Evolutionary conservation across 305 asterid species (phyloP).

Genomic region (Fraxinus velutina): DNA sequence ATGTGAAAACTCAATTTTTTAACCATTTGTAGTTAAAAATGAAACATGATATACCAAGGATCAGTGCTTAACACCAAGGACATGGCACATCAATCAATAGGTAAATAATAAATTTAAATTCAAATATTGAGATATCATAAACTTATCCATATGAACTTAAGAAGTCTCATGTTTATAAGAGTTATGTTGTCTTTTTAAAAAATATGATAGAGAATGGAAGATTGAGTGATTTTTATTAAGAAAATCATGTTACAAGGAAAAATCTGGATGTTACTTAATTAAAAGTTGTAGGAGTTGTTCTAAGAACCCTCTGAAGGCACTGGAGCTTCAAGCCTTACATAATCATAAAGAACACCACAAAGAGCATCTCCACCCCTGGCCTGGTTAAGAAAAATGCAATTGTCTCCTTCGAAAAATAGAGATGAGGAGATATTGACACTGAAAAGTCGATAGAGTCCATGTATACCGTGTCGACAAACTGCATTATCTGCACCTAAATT

Average conservation of each 20-base stretch:
- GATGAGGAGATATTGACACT: conserved; percentile 32
- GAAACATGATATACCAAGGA: neutral
- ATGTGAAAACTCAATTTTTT: neutral
- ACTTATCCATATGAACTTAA: neutral
- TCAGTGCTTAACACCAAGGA: neutral
- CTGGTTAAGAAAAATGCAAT: conserved; percentile 37
- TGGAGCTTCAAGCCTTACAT: conserved; percentile 50
- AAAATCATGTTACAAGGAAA: neutral
- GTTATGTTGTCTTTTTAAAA: neutral
- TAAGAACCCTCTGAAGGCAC: conserved; percentile 10
- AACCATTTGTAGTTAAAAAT: neutral
- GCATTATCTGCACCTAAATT: conserved; percentile 43
- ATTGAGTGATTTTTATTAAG: neutral
- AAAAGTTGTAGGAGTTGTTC: neutral
- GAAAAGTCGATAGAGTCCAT: conserved; percentile 47
- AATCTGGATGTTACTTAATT: neutral
- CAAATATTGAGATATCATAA: neutral
- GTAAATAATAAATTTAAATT: too few species aligned
- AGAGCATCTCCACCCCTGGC: conserved; percentile 55
- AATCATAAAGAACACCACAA: conserved; percentile 47
- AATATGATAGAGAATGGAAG: neutral
- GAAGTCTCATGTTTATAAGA: neutral
- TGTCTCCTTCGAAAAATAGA: conserved; percentile 37
- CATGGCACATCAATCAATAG: neutral
- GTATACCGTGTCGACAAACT: conserved; percentile 49